Base-by-base conservation (phyloP, 768 basidiomycete genomes). In the Collybiopsis confluens region DNA sequence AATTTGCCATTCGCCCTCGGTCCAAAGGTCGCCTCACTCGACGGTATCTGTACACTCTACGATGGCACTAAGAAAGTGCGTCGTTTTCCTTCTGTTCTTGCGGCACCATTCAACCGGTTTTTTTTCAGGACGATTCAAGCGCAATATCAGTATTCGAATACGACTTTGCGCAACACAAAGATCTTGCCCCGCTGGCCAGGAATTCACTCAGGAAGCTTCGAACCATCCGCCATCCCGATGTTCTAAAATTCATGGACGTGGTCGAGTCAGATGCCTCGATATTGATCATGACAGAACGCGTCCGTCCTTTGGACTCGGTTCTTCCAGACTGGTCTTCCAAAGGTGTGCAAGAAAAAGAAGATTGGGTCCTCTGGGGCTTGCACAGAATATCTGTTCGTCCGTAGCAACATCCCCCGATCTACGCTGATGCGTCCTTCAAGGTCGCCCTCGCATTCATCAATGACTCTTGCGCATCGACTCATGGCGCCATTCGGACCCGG, bases 231-330 rank as follows among this genome's bases (percentile, higher is more conserved):
- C 97, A 99, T 76, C 97, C 97, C 0, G 94, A 98, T 68, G 83
- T 98, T 1, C 82, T 99, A 60, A 95, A 90, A 65, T 98, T 95
- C 70, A 82, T 99, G 74, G 97, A 98, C 58, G 91, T 82, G 1
- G 83, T 92, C 16, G 95, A 98, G 66, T 88, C 92, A 1, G 97
- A 98, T 48, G 80, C 82, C 11, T 80, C 80, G 1, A 80, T 98
- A 40, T 88, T 91, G 66, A 90, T 99, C 62, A 90, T 98, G 78
- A 99, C 97, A 1, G 97, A 99, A 69, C 86, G 92, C 3, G 87
- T 98, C 11, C 77, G 81, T 28, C 92, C 96, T 4, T 71, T 98
- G 18, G 74, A 79, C 13, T 65, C 70, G 7, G 79, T 81, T 1
- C 65, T 97, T 45, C 70, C 81, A 37, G 73, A 81, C 9, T 88